Evolutionary conservation across 768 basidiomycete species (phyloP), one percentile per base, ranked within the genome.

Genomic region (Phylloporus sp.): DNA sequence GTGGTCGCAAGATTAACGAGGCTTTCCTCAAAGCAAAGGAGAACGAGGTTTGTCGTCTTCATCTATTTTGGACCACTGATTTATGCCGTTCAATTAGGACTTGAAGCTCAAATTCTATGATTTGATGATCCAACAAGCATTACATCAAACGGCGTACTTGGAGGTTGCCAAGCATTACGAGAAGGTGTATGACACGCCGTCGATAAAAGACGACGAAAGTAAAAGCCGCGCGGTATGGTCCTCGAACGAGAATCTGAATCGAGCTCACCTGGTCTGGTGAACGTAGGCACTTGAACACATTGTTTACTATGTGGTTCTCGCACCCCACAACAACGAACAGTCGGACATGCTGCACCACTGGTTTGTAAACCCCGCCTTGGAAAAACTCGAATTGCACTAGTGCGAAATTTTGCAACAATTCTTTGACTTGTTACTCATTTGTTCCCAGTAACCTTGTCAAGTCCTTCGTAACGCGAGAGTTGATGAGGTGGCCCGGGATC

Each of bases 401-500:
- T 96, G 71, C 69, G 71, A 29, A n/a, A 21, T 18, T 39, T 65
- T 9, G 17, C 26, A 13, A 32, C 28, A 32, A 35, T 5, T n/a
- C 11, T 14, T 17, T 53, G 45, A 26, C 26, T 35, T 3, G 20
- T 34, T 31, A 41, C 57, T 21, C 53, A 40, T 36, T 38, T 50
- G 65, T 20, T 35, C 29, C 40, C 57, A 97, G 95, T 58, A 91
- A 93, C 53, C 81, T 98, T 29, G 80, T 93, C 35, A 96, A 96
- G 72, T 92, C 87, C 53, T 97, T 98, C 65, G 83, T 83, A 33
- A 96, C 92, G 1, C 81, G 81, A 42, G 93, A 97, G 60, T 75
- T 98, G 42, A 94, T 96, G 88, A 74, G 94, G 55, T 99, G 96
- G 96, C 91, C 95, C 2, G 90, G 91, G 27, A 93, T 98, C 41